phyloP scores from a whole-genome alignment of 2,329 filamentous ascomycete species.

The Penicillium sp. region DNA sequence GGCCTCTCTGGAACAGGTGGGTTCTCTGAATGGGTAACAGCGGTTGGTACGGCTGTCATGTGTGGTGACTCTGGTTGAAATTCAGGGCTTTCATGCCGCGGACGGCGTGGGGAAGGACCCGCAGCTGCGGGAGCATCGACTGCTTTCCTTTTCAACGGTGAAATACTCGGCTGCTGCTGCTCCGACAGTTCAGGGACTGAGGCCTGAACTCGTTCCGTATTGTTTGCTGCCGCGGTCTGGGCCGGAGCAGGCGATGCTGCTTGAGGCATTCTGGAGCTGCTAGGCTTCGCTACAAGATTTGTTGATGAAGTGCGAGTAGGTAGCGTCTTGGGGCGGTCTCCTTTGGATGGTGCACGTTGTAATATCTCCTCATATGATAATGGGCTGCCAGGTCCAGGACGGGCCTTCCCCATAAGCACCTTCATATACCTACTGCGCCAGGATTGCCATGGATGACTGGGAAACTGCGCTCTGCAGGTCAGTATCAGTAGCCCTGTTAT shows the following conservation, averaged over 20 bases:
- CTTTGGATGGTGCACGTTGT: neutral
- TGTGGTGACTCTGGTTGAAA: neutral
- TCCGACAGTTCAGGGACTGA: neutral
- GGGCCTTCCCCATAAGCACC: slow-evolving; percentile 36
- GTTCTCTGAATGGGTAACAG: too few species aligned
- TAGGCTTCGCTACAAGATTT: neutral
- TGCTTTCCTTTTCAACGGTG: slow-evolving; percentile 13
- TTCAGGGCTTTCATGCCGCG: neutral
- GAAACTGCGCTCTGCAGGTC: slow-evolving; percentile 31
- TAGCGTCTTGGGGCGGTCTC: slow-evolving; percentile 6
- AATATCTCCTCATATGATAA: neutral
- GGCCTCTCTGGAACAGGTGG: too few species aligned
- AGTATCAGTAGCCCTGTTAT: neutral
- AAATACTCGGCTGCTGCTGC: neutral
- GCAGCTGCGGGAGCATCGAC: neutral
- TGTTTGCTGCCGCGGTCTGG: neutral
- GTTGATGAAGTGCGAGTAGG: neutral
- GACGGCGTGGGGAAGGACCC: neutral
- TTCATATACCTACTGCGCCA: slow-evolving; percentile 49
- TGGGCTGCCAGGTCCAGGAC: slow-evolving; percentile 30
- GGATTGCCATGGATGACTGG: slow-evolving; percentile 48
- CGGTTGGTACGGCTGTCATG: neutral
- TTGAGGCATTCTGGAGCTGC: neutral
- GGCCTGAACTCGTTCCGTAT: slow-evolving; percentile 26
- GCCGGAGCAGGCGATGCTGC: neutral